These are phyloP conservation scores for Ceratocystis papillata DNA, from an alignment of 2,329 filamentous ascomycete species.

Conservation along the genomic window DNA sequence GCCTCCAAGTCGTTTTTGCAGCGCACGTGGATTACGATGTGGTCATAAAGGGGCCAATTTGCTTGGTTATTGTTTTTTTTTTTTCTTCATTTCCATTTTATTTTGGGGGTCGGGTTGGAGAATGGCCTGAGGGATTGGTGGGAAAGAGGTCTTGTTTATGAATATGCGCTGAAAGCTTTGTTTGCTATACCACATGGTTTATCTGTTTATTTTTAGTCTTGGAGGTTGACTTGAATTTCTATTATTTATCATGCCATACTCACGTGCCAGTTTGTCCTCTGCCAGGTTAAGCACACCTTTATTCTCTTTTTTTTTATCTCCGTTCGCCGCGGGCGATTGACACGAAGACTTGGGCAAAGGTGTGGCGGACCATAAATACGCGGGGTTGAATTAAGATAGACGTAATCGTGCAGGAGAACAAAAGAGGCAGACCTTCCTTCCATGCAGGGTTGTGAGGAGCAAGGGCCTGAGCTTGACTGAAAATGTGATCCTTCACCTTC, in stretches of 20 bases:
- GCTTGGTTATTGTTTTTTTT: background rate
- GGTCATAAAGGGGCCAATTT: conserved; percentile 29
- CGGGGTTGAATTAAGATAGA: too few relatives aligned
- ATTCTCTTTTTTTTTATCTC: too few relatives aligned
- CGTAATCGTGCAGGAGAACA: too few relatives aligned
- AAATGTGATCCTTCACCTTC: too few relatives aligned
- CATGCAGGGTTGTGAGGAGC: too few relatives aligned
- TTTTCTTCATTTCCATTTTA: background rate
- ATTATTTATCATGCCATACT: background rate
- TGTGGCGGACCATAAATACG: too few relatives aligned
- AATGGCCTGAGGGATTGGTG: background rate
- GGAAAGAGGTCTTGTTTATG: background rate
- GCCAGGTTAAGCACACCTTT: background rate
- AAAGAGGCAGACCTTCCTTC: too few relatives aligned
- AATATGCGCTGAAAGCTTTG: background rate
- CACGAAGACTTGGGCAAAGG: too few relatives aligned
- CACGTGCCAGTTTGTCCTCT: background rate
- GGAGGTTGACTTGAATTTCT: background rate
- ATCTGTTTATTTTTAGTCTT: background rate
- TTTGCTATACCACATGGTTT: conserved; percentile 6
- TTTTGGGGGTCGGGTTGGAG: background rate
- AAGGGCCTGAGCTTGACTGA: too few relatives aligned
- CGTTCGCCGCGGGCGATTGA: too few relatives aligned
- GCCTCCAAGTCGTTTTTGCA: conserved; percentile 32
- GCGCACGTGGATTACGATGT: conserved; percentile 34